Evolutionary conservation across 352 stramenopile genomes (phyloP).

Genomic region (Thalassiosira mediterranea): DNA sequence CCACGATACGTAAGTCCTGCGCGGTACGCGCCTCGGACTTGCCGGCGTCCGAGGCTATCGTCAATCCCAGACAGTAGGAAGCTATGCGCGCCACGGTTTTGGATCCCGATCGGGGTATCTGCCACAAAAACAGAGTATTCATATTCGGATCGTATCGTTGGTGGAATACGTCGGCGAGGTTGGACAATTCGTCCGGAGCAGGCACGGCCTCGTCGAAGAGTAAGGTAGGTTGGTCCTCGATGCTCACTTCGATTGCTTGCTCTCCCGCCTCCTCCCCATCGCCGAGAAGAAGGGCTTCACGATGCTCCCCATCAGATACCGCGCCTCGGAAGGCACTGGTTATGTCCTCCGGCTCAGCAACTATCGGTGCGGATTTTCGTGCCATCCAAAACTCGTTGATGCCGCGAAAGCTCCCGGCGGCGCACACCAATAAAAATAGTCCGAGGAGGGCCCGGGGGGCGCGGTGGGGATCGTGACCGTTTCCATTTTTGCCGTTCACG

Average conservation of each 20-base stretch:
- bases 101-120: conserved; percentile 51
- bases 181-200: conserved; percentile 13
- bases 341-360: not conserved
- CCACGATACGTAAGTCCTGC: conserved; percentile 28
- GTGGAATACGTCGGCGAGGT: conserved; percentile 40
- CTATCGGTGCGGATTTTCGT: not conserved
- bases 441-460: conserved; percentile 26
- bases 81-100: conserved; percentile 47
- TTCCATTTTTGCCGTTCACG: not conserved
- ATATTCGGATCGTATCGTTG: conserved; percentile 30
- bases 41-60: conserved; percentile 41
- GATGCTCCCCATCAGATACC: conserved; percentile 1
- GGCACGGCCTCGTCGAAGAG: conserved; percentile 17
- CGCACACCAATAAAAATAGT: conserved; percentile 34
- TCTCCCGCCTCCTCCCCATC: not conserved
- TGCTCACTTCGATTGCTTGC: conserved; percentile 2
- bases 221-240: conserved; percentile 21
- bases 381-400: conserved; percentile 29
- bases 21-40: conserved; percentile 24
- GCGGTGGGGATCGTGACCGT: conserved; percentile 19
- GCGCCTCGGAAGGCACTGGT: not conserved
- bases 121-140: conserved; percentile 54
- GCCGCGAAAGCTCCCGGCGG: conserved; percentile 29
- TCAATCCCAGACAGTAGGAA: conserved; percentile 49
- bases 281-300: conserved; percentile 2